phyloP scores from a whole-genome alignment of 169 alveolate species.

The Fabrea salina region DNA sequence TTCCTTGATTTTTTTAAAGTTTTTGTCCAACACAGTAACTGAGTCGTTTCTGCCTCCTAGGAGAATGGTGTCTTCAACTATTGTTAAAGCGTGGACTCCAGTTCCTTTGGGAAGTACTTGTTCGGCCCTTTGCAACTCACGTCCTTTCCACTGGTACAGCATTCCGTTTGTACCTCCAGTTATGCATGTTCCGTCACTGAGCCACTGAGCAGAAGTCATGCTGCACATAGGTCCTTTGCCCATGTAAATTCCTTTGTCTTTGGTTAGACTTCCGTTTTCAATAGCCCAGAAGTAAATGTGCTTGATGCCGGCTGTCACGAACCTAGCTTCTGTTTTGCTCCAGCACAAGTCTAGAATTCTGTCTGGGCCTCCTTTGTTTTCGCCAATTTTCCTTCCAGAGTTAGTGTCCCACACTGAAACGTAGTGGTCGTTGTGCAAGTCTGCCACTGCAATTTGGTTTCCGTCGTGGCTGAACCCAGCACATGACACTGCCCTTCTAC shows the following conservation, averaged over 20 bases:
- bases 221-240: not conserved
- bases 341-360: slow-evolving; percentile 39
- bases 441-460: slow-evolving; percentile 62
- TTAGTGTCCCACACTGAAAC: slow-evolving; percentile 35
- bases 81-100: slow-evolving; percentile 42
- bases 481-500: slow-evolving; percentile 51
- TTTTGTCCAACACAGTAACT: slow-evolving; percentile 31
- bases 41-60: slow-evolving; percentile 62
- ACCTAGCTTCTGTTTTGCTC: slow-evolving; percentile 14
- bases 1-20: not conserved
- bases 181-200: slow-evolving; percentile 26
- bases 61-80: slow-evolving; percentile 41
- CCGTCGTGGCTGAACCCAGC: slow-evolving; percentile 62
- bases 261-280: not conserved
- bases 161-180: slow-evolving; percentile 49
- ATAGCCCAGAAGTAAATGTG: slow-evolving; percentile 40
- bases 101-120: slow-evolving; percentile 37
- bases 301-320: slow-evolving; percentile 35
- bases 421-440: slow-evolving; percentile 70
- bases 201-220: slow-evolving; percentile 31
- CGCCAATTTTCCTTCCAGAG: not conserved
- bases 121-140: slow-evolving; percentile 25
- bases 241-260: slow-evolving; percentile 30
- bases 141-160: slow-evolving; percentile 38
- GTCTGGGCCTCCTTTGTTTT: slow-evolving; percentile 21